Evolutionary conservation across 129 eudicot genomes (phyloP).

Genomic region (Tanacetum coccineum): DNA sequence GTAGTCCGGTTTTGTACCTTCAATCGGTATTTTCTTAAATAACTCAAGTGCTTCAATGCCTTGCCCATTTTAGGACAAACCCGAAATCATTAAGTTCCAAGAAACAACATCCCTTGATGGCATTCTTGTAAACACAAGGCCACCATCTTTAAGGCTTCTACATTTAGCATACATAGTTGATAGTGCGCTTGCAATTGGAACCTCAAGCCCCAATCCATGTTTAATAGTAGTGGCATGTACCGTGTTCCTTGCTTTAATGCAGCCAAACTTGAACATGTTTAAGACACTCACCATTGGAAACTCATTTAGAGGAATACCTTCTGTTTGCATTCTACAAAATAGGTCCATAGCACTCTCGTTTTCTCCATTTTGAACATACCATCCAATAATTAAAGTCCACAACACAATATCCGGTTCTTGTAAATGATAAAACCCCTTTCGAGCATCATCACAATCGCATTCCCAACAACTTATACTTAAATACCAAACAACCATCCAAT

Average conservation of each 20-base stretch:
- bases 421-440: too few species aligned
- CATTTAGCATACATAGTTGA: constrained; percentile 85
- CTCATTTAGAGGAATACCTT: constrained; percentile 82
- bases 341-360: constrained; percentile 63
- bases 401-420: too few species aligned
- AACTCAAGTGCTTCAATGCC: constrained; percentile 76
- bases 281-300: constrained; percentile 70
- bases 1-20: constrained; percentile 61
- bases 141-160: constrained; percentile 62
- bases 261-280: constrained; percentile 80
- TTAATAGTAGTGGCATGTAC: constrained; percentile 70
- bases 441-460: too few species aligned
- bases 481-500: constrained; percentile 74
- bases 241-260: constrained; percentile 84
- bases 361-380: constrained; percentile 74
- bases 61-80: too few species aligned
- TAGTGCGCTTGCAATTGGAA: constrained; percentile 81
- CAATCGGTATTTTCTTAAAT: constrained; percentile 59
- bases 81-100: too few species aligned
- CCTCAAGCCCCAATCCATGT: constrained; percentile 63
- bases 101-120: too few species aligned
- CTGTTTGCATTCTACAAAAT: too few species aligned
- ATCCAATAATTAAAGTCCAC: constrained; percentile 91
- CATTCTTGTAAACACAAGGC: constrained; percentile 56
- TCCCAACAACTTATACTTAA: too few species aligned